These are phyloP conservation scores for Dalechampia spathulata DNA, from an alignment of 441 rosid genomes.

Conservation along the genomic window DNA sequence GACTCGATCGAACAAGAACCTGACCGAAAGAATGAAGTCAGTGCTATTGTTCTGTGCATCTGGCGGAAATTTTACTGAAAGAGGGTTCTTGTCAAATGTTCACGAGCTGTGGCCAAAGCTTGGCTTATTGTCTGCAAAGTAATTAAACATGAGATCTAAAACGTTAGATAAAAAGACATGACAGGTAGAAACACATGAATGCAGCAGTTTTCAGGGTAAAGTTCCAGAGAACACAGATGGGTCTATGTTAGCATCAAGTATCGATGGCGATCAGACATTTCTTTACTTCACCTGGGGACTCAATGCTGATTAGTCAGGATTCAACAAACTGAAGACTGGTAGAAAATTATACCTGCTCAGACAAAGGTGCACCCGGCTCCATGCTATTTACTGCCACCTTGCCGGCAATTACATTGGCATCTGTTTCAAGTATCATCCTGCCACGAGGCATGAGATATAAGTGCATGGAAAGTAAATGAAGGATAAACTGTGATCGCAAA, in stretches of 20 bases:
- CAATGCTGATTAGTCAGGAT: not conserved
- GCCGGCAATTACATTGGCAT: slow-evolving; percentile 69
- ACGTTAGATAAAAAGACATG: not conserved
- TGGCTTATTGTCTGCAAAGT: slow-evolving; percentile 48
- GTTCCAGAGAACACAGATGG: not conserved
- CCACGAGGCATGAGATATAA: too few relatives aligned
- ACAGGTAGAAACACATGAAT: not conserved
- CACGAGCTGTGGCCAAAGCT: slow-evolving; percentile 58
- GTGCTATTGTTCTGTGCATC: not conserved
- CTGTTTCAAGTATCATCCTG: slow-evolving; percentile 90
- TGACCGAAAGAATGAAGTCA: not conserved
- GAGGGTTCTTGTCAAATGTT: slow-evolving; percentile 55
- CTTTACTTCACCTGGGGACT: not conserved
- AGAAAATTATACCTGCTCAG: slow-evolving; percentile 65
- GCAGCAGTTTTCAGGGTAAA: not conserved
- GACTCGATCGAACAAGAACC: not conserved
- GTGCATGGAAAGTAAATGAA: too few relatives aligned
- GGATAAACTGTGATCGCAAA: not conserved
- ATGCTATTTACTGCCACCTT: slow-evolving; percentile 80
- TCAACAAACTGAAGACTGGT: not conserved
- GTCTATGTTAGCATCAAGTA: too few relatives aligned
- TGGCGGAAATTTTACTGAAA: slow-evolving; percentile 27
- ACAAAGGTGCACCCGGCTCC: slow-evolving; percentile 69
- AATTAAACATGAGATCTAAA: not conserved
- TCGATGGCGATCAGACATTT: too few relatives aligned